Evolutionary conservation across 768 basidiomycete genomes (phyloP).

Genomic region (Vishniacozyma victoriae): DNA sequence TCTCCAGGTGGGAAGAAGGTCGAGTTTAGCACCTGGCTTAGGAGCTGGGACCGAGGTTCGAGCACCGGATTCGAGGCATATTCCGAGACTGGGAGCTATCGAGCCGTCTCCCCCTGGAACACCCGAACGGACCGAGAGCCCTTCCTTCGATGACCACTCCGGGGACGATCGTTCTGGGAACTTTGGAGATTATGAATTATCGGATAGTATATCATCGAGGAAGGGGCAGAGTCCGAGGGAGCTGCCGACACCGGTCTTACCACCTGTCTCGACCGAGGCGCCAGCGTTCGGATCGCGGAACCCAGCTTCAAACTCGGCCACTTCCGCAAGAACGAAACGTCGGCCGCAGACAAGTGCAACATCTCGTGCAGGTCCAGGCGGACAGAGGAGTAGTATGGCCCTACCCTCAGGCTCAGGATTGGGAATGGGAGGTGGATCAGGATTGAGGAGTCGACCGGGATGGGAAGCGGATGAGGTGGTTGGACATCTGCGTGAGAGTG

Average conservation of each 20-base stretch:
- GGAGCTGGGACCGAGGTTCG: constrained; percentile 24
- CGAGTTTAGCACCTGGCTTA: constrained; percentile 34
- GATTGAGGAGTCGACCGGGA: constrained; percentile 29
- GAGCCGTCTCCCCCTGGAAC: constrained; percentile 1
- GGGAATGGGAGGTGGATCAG: constrained; percentile 7
- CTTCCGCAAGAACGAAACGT: neutral
- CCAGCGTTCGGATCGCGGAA: constrained; percentile 1
- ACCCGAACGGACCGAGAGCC: neutral
- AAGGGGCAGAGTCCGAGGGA: no score
- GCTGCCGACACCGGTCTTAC: no score
- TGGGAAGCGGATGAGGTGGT: constrained; percentile 47
- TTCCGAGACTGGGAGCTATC: neutral
- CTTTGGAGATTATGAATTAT: no score
- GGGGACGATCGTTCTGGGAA: neutral
- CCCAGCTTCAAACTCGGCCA: constrained; percentile 4
- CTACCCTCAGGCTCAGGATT: constrained; percentile 20
- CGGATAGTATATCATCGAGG: no score
- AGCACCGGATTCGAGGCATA: neutral
- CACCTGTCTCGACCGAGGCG: no score
- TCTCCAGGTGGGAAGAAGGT: constrained; percentile 16
- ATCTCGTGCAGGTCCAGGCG: constrained; percentile 2
- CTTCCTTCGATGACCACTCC: no score
- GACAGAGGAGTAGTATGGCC: constrained; percentile 16
- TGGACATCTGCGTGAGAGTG: constrained; percentile 29
- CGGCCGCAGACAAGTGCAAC: neutral